Evolutionary conservation across 164 flowering plant species (phyloP).

Genomic region (Kalanchoe fedtschenkoi): DNA sequence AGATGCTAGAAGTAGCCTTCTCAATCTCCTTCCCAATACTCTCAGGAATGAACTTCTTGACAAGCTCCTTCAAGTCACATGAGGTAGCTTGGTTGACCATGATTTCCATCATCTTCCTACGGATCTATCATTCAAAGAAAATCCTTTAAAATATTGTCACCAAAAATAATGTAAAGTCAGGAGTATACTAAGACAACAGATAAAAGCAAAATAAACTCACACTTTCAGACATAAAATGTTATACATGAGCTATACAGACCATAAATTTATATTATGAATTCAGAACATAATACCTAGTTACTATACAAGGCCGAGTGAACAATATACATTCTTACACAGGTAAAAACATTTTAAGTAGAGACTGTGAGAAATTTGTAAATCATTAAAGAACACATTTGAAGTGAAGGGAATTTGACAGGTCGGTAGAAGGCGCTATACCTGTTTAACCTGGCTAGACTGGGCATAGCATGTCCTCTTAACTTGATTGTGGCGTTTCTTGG

Average conservation of each 20-base stretch:
- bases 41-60: slow-evolving; percentile 69
- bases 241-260: no score
- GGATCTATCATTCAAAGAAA: slow-evolving; percentile 28
- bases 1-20: slow-evolving; percentile 61
- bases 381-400: not conserved
- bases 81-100: slow-evolving; percentile 57
- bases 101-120: slow-evolving; percentile 71
- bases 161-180: not conserved
- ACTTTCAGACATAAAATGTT: no score
- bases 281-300: not conserved
- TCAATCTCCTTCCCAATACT: slow-evolving; percentile 71
- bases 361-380: no score
- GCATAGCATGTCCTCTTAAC: slow-evolving; percentile 73
- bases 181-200: not conserved
- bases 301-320: no score
- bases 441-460: slow-evolving; percentile 67
- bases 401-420: not conserved
- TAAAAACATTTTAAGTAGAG: not conserved
- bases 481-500: slow-evolving; percentile 66
- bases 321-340: no score
- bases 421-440: slow-evolving; percentile 19
- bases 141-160: not conserved
- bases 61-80: slow-evolving; percentile 62
- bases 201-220: not conserved
- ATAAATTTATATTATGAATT: not conserved